Evolutionary conservation across 345 rosid species (phyloP).

Genomic region (Draba incana): DNA sequence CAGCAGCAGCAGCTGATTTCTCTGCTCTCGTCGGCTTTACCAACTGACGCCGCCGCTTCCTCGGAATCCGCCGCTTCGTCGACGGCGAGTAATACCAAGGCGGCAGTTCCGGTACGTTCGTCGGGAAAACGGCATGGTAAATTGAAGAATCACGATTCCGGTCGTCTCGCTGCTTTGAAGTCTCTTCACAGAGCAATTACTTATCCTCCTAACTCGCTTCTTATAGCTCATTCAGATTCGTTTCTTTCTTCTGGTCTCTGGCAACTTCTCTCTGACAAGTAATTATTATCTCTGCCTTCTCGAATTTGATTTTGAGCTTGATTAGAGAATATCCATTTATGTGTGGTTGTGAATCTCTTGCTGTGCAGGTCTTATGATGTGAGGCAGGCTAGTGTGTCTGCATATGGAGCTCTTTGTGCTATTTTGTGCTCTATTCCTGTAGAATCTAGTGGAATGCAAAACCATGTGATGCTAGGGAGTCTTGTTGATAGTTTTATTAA

Average conservation of each 20-base stretch:
- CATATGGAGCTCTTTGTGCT: constrained; percentile 81
- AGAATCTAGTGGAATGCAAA: constrained; percentile 74
- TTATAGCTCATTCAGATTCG: constrained; percentile 82
- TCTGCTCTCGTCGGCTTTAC: constrained; percentile 76
- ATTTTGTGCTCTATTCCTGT: constrained; percentile 69
- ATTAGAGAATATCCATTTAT: background rate
- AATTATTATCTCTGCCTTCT: constrained; percentile 15
- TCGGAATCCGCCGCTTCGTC: constrained; percentile 31
- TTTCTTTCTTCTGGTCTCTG: constrained; percentile 82
- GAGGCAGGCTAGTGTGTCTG: constrained; percentile 70
- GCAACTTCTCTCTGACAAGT: constrained; percentile 83
- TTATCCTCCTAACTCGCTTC: constrained; percentile 81
- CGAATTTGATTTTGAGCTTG: constrained; percentile 5
- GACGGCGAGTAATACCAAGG: constrained; percentile 11
- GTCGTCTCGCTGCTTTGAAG: constrained; percentile 69
- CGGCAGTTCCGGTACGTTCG: constrained; percentile 16
- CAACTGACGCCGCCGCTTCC: constrained; percentile 50
- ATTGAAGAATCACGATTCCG: constrained; percentile 59
- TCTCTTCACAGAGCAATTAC: constrained; percentile 86
- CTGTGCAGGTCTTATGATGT: constrained; percentile 64
- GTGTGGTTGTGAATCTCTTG: background rate
- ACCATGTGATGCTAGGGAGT: constrained; percentile 73
- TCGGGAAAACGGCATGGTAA: constrained; percentile 31
- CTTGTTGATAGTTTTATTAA: constrained; percentile 76
- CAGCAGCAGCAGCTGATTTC: constrained; percentile 82